Evolutionary conservation across 148 eudicot species (phyloP), one percentile per base, ranked within the genome.

Genomic region (Suaeda aralocaspica): DNA sequence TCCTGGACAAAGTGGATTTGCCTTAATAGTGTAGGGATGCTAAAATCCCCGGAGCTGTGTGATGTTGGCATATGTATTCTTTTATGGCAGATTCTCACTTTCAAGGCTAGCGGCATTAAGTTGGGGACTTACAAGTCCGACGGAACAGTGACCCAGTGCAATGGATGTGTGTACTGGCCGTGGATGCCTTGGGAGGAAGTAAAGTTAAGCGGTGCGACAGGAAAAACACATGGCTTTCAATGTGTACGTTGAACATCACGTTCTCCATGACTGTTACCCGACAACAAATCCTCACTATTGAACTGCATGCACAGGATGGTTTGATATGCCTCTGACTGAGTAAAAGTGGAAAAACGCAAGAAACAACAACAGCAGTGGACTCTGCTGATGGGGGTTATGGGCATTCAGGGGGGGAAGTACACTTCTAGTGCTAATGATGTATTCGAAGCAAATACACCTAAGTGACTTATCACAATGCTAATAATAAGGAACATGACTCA

Each of bases 171-270:
- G 97, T 91, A 80, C 41, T 94, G 82, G 87, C 96, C 73, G 76
- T 94, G 79, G 91, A 87, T 84, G 83, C 82, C 77, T 92, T 94
- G 55, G 97, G 97, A 67, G 98, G 97, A 75, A 86, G 66, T 85
- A 93, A 91, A 84, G 97, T 89, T 63, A 91, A 94, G 86, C 98
- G 78, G 98, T 94, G 81, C 85, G 96, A 3, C 77, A 21, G 61
- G 57, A 76, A 21, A n/a, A n/a, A n/a, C n/a, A n/a, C n/a, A n/a
- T n/a, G n/a, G n/a, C n/a, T n/a, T n/a, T n/a, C n/a, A n/a, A n/a
- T n/a, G n/a, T n/a, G n/a, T n/a, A 16, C n/a, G n/a, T n/a, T n/a
- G n/a, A 55, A 13, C 19, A 9, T 8, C 18, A 33, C 34, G 52
- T 59, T 48, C 4, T 59, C 25, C 6, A 19, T 34, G 25, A 60